A percentile compares a stretch with the other conserved stretches of the same genome.
Conservation (phyloP, 139 green algal genomes). For the Limnomonas spitsbergensis region DNA sequence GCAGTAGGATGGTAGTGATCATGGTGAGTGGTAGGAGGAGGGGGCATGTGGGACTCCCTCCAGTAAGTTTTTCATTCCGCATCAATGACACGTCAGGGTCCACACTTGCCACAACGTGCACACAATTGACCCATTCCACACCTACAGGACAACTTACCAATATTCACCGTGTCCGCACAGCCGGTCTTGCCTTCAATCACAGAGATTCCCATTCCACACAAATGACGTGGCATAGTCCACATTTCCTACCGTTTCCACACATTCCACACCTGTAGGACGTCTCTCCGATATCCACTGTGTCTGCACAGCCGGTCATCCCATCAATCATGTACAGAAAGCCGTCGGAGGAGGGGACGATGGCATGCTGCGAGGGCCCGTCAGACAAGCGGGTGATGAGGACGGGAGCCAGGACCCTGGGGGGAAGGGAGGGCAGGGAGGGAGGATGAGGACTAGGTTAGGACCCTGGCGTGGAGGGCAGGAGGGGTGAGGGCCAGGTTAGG, state of each 20-base stretch:
- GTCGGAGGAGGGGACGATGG: slow-evolving; percentile 86
- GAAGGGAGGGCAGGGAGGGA: neutral
- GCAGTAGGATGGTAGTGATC: too few relatives aligned
- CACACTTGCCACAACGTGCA: neutral
- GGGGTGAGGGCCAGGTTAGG: too few relatives aligned
- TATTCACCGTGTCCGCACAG: slow-evolving; percentile 85
- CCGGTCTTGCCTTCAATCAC: too few relatives aligned
- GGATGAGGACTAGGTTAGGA: neutral
- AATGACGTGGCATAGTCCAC: neutral
- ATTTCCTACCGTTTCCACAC: slow-evolving; percentile 1
- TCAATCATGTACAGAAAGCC: slow-evolving; percentile 71
- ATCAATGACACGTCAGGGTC: neutral
- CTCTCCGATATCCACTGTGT: slow-evolving; percentile 91
- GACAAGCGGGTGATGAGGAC: slow-evolving; percentile 58
- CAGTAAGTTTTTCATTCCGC: too few relatives aligned
- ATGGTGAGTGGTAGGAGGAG: too few relatives aligned
- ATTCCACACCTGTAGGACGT: slow-evolving; percentile 60
- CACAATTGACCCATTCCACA: too few relatives aligned
- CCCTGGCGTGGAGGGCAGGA: too few relatives aligned
- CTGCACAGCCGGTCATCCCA: slow-evolving; percentile 72
- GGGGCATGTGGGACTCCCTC: too few relatives aligned
- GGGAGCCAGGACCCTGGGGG: slow-evolving; percentile 49
- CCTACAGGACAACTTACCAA: slow-evolving; percentile 85
- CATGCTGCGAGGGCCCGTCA: slow-evolving; percentile 50
- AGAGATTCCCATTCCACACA: too few relatives aligned